Evolutionary conservation across 352 stramenopile genomes (phyloP).

Genomic region (Globisporangium heterothallicum): DNA sequence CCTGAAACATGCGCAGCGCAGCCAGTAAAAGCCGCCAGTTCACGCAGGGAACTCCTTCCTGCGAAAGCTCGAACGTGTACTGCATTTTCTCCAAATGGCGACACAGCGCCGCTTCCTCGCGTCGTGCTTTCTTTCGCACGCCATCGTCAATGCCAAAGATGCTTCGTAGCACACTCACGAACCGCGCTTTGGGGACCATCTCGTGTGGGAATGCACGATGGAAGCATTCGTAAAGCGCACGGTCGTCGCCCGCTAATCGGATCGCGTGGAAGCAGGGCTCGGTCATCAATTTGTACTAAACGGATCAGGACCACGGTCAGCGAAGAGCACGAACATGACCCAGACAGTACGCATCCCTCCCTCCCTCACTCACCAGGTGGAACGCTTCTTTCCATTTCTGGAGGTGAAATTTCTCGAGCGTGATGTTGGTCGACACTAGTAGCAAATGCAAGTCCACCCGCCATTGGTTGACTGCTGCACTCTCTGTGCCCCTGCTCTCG

Average conservation of each 20-base stretch:
- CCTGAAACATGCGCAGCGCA: conserved; percentile 48
- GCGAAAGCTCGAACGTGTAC: conserved; percentile 51
- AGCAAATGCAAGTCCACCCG: conserved; percentile 8
- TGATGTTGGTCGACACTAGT: conserved; percentile 22
- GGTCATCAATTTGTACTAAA: conserved; percentile 34
- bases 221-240: conserved; percentile 62
- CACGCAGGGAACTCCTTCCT: conserved; percentile 42
- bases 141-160: conserved; percentile 38
- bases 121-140: conserved; percentile 15
- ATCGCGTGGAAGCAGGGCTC: conserved; percentile 39
- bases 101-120: conserved; percentile 29
- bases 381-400: conserved; percentile 62
- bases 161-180: conserved; percentile 55
- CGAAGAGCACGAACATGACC: not conserved
- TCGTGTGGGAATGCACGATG: conserved; percentile 65
- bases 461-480: not conserved
- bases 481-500: no score
- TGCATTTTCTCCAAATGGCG: conserved; percentile 57
- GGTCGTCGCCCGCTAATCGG: conserved; percentile 50
- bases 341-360: not conserved
- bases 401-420: conserved; percentile 54
- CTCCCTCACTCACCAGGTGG: conserved; percentile 37
- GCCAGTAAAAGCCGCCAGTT: conserved; percentile 68
- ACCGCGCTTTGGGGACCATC: conserved; percentile 60
- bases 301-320: not conserved